These are phyloP conservation scores for Bacidia rubella DNA, from an alignment of 495 filamentous ascomycete genomes.

Conservation along the genomic window DNA sequence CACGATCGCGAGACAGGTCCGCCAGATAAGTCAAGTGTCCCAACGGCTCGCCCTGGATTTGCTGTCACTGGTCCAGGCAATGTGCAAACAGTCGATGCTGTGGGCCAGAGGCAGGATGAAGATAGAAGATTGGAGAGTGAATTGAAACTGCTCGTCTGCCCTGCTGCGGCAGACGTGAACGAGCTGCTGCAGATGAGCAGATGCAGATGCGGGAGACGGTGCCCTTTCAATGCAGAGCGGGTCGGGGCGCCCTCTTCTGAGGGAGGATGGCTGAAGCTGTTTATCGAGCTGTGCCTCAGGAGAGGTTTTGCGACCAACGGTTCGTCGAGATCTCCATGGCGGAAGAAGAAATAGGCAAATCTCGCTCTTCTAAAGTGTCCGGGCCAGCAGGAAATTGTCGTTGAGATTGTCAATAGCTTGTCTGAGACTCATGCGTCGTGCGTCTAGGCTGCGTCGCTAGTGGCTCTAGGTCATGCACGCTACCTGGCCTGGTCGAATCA, in stretches of 20 bases:
- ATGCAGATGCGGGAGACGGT: constrained; percentile 9
- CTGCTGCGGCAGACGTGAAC: neutral
- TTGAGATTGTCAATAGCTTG: constrained; percentile 3
- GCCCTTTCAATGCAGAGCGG: constrained; percentile 9
- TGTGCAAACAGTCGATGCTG: no score
- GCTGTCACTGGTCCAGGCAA: no score
- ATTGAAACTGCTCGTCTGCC: neutral
- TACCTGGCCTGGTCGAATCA: neutral
- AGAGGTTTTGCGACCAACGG: neutral
- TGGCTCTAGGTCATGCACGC: neutral
- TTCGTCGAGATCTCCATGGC: constrained; percentile 1
- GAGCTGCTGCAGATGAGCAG: constrained; percentile 1
- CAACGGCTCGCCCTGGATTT: no score
- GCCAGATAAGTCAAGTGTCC: neutral
- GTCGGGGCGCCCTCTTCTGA: constrained; percentile 6
- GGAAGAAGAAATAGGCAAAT: constrained; percentile 5
- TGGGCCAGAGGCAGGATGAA: no score
- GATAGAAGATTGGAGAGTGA: no score
- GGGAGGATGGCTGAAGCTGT: constrained; percentile 2
- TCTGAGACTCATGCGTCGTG: neutral
- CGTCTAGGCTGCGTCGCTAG: constrained; percentile 8
- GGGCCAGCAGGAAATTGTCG: constrained; percentile 1
- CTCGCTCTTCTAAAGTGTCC: constrained; percentile 4
- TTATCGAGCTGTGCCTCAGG: constrained; percentile 3
- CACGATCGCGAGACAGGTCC: constrained; percentile 1